A percentile compares a stretch with the other conserved stretches of the same genome.
Conservation (phyloP, 257 asterid species). For the Cinchona pubescens region DNA sequence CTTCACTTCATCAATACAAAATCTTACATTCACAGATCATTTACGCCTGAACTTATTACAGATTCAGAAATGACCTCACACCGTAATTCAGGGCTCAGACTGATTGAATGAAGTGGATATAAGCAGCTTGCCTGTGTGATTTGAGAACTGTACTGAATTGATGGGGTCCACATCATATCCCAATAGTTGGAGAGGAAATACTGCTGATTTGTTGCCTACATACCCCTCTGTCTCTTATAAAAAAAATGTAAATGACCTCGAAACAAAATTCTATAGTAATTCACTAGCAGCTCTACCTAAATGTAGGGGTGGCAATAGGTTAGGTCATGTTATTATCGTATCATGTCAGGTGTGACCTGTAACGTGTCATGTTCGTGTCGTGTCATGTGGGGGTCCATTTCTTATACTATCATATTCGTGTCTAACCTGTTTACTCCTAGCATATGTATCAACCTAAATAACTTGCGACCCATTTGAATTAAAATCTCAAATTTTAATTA, state of each 20-base stretch:
- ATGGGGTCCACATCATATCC: conserved; percentile 97
- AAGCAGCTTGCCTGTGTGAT: conserved; percentile 98
- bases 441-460: too few species aligned
- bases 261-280: conserved; percentile 7
- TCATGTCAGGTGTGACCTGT: too few species aligned
- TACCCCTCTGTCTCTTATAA: conserved; percentile 55
- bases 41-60: conserved; percentile 30
- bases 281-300: background rate
- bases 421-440: too few species aligned
- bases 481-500: too few species aligned
- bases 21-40: conserved; percentile 2
- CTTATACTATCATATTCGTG: too few species aligned
- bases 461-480: too few species aligned
- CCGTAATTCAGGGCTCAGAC: conserved; percentile 42
- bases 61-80: conserved; percentile 42
- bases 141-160: conserved; percentile 96
- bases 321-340: too few species aligned
- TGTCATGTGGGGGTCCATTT: too few species aligned
- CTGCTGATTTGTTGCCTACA: conserved; percentile 98
- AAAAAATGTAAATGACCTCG: conserved; percentile 13
- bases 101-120: conserved; percentile 36
- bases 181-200: conserved; percentile 87
- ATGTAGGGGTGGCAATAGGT: background rate
- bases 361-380: too few species aligned
- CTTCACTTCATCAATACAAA: conserved; percentile 23